A percentile compares a stretch with the other conserved stretches of the same genome.
These are phyloP conservation scores for Verticillium nubilum DNA, from an alignment of 2,329 filamentous ascomycete genomes.

Conservation along the genomic window DNA sequence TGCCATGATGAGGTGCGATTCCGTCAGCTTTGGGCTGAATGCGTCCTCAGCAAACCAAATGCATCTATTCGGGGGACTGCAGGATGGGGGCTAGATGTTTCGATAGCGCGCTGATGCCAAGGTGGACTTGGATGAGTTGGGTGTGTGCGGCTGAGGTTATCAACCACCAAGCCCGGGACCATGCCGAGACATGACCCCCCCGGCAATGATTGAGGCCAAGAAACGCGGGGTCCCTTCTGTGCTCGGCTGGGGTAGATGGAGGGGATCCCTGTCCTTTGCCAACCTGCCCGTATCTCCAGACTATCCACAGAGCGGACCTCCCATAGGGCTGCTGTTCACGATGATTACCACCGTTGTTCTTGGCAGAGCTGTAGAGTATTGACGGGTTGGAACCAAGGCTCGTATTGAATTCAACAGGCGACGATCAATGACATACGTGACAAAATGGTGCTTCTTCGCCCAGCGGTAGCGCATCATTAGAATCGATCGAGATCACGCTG, in stretches of 20 bases:
- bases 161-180: neutral
- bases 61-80: neutral
- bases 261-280: neutral
- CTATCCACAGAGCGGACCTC: neutral
- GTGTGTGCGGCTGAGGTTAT: neutral
- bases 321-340: neutral
- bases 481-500: neutral
- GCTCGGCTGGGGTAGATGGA: neutral
- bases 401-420: neutral
- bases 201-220: neutral
- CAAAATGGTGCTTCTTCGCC: neutral
- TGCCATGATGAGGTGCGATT: neutral
- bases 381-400: neutral
- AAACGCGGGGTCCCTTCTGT: neutral
- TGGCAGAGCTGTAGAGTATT: neutral
- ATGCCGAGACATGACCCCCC: neutral
- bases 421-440: neutral
- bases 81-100: neutral
- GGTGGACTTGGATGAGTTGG: neutral
- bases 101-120: constrained; percentile 1
- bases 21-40: neutral
- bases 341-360: neutral
- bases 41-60: neutral
- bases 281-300: neutral
- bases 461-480: neutral